phyloP scores from a whole-genome alignment of 1,284 basidiomycete genomes.

The Sanghuangporus sanghuang region DNA sequence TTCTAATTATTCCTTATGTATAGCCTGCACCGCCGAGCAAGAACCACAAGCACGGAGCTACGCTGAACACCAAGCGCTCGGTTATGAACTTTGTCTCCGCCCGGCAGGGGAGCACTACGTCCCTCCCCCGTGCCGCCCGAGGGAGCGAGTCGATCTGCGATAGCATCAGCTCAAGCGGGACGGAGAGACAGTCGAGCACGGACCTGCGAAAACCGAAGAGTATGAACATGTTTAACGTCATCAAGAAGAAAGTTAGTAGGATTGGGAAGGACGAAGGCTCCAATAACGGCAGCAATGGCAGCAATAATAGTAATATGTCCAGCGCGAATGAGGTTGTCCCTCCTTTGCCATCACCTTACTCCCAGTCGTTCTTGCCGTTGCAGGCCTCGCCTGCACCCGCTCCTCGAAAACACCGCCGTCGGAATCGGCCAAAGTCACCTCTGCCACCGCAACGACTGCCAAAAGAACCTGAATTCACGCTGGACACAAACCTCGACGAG shows the following conservation, averaged over 20 bases:
- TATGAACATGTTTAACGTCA: slow-evolving; percentile 27
- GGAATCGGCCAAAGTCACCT: slow-evolving; percentile 30
- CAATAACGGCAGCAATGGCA: slow-evolving; percentile 2
- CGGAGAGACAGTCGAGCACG: slow-evolving; percentile 26
- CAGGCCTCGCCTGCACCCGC: slow-evolving; percentile 11
- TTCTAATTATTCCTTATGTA: not conserved
- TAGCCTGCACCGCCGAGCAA: slow-evolving; percentile 19
- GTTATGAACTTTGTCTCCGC: slow-evolving; percentile 31
- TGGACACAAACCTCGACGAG: slow-evolving; percentile 76
- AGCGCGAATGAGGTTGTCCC: slow-evolving; percentile 24
- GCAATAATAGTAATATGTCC: not conserved
- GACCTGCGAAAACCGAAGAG: slow-evolving; percentile 30
- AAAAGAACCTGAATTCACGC: slow-evolving; percentile 33
- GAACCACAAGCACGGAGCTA: slow-evolving; percentile 7
- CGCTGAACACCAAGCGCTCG: slow-evolving; percentile 36
- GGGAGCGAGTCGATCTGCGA: slow-evolving; percentile 35
- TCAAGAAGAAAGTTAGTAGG: slow-evolving; percentile 28
- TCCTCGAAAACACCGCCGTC: slow-evolving; percentile 23
- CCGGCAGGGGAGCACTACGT: slow-evolving; percentile 30
- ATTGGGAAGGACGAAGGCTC: slow-evolving; percentile 26
- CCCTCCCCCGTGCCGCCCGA: slow-evolving; percentile 28
- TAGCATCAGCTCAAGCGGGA: slow-evolving; percentile 28
- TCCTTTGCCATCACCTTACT: slow-evolving; percentile 25
- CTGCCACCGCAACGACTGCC: slow-evolving; percentile 20
- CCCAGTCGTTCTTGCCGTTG: slow-evolving; percentile 17